These are phyloP conservation scores for Mychonastes homosphaera DNA, from an alignment of 139 green algal species.

Conservation along the genomic window DNA sequence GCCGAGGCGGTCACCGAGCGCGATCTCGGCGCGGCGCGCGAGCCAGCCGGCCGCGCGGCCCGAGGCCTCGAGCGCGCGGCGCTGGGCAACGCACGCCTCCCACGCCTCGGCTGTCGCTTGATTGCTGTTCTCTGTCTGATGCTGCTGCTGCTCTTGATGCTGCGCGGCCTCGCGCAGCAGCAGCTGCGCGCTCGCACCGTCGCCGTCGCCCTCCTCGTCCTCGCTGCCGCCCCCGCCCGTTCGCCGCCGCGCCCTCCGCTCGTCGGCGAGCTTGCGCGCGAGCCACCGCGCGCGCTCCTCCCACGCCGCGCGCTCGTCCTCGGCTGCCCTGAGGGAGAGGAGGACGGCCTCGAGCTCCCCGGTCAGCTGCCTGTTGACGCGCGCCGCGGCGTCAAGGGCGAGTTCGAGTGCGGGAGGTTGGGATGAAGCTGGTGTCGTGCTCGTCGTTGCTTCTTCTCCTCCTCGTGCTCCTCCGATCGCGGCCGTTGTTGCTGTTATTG, in stretches of 20 bases:
- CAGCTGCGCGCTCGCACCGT: background rate
- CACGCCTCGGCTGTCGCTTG: background rate
- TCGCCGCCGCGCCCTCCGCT: slow-evolving; percentile 8
- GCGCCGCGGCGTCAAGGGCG: slow-evolving; percentile 25
- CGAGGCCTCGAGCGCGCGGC: slow-evolving; percentile 20
- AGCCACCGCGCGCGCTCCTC: slow-evolving; percentile 22
- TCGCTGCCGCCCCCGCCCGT: background rate
- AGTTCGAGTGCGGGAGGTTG: too few relatives aligned
- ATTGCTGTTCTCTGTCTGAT: background rate
- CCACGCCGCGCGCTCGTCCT: slow-evolving; percentile 33
- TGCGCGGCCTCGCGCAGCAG: slow-evolving; percentile 1
- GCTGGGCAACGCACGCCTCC: slow-evolving; percentile 8
- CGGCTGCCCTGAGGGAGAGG: slow-evolving; percentile 7
- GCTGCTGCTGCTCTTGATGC: slow-evolving; percentile 3
- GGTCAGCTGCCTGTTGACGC: slow-evolving; percentile 38
- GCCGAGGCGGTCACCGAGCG: slow-evolving; percentile 47
- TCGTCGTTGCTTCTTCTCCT: too few relatives aligned
- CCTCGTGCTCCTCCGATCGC: too few relatives aligned
- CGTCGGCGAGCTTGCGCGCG: slow-evolving; percentile 16
- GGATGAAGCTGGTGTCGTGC: too few relatives aligned
- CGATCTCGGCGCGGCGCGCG: slow-evolving; percentile 31
- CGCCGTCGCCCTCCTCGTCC: background rate
- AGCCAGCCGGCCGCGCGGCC: slow-evolving; percentile 44
- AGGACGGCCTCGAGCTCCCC: slow-evolving; percentile 22
- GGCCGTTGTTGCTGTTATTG: too few relatives aligned